phyloP scores from a whole-genome alignment of 1,284 basidiomycete genomes.

The Ganoderma lucidum region DNA sequence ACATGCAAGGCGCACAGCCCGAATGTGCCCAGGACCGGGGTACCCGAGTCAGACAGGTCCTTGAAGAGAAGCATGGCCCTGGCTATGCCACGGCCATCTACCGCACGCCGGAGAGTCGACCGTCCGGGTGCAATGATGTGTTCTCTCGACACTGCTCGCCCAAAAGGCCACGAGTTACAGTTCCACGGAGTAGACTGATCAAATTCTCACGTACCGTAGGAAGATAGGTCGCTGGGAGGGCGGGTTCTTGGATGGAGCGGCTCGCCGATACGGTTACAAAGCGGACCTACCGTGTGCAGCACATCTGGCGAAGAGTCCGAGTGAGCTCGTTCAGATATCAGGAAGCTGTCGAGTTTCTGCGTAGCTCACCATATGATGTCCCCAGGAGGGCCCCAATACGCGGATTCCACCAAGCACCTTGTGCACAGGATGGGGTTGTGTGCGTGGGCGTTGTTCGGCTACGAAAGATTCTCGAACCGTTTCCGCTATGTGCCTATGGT shows the following conservation, averaged over 20 bases:
- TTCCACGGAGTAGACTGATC: not conserved
- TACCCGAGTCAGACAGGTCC: not conserved
- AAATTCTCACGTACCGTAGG: not conserved
- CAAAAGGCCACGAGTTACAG: not conserved
- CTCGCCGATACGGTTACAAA: not conserved
- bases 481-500: no score
- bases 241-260: not conserved
- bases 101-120: not conserved
- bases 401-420: not conserved
- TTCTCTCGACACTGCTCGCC: not conserved
- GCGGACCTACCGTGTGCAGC: not conserved
- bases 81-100: not conserved
- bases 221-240: not conserved
- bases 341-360: not conserved
- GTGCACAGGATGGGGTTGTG: not conserved
- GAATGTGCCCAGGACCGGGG: not conserved
- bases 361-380: not conserved
- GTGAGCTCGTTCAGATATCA: not conserved
- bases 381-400: not conserved
- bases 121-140: not conserved
- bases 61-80: not conserved
- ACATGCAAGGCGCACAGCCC: not conserved
- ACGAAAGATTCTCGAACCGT: not conserved
- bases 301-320: not conserved
- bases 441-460: not conserved